These are phyloP conservation scores for Physcomitrium patens DNA, from an alignment of 225 moss, liverwort and hornwort species.

Conservation along the genomic window DNA sequence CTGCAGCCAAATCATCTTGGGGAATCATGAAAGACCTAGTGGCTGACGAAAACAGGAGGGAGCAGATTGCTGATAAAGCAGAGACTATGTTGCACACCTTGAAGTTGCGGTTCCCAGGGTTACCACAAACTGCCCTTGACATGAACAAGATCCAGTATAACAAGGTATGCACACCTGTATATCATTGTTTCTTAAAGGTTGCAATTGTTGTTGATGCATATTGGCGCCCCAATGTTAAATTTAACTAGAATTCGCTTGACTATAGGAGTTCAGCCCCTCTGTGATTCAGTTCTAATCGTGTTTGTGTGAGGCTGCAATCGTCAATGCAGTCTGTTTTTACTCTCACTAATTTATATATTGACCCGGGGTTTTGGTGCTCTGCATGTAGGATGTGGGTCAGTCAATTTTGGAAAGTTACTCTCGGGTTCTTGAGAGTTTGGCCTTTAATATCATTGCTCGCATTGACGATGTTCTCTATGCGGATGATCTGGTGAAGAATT, in stretches of 20 bases:
- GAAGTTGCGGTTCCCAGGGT: slow-evolving; percentile 79
- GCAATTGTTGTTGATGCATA: neutral
- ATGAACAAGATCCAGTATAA: slow-evolving; percentile 93
- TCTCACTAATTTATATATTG: neutral
- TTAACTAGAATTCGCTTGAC: too few relatives aligned
- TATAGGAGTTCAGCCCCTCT: neutral
- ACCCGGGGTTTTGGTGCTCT: slow-evolving; percentile 6
- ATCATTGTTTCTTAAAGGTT: neutral
- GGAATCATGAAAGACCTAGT: slow-evolving; percentile 89
- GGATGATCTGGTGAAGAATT: slow-evolving; percentile 70
- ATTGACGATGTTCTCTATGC: slow-evolving; percentile 88
- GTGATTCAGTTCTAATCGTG: neutral
- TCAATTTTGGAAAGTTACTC: slow-evolving; percentile 97
- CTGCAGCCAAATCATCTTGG: slow-evolving; percentile 75
- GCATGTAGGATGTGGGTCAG: slow-evolving; percentile 86
- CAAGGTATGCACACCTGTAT: slow-evolving; percentile 44
- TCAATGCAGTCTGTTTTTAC: neutral
- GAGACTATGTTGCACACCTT: slow-evolving; percentile 76
- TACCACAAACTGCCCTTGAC: slow-evolving; percentile 90
- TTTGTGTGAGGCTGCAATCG: neutral
- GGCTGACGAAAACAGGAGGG: slow-evolving; percentile 80
- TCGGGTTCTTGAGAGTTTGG: slow-evolving; percentile 90
- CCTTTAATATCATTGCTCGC: slow-evolving; percentile 89
- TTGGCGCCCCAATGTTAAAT: too few relatives aligned
- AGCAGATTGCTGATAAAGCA: slow-evolving; percentile 83